phyloP scores from a whole-genome alignment of 495 filamentous ascomycete species.

The Hypoxylon lienhwacheense region DNA sequence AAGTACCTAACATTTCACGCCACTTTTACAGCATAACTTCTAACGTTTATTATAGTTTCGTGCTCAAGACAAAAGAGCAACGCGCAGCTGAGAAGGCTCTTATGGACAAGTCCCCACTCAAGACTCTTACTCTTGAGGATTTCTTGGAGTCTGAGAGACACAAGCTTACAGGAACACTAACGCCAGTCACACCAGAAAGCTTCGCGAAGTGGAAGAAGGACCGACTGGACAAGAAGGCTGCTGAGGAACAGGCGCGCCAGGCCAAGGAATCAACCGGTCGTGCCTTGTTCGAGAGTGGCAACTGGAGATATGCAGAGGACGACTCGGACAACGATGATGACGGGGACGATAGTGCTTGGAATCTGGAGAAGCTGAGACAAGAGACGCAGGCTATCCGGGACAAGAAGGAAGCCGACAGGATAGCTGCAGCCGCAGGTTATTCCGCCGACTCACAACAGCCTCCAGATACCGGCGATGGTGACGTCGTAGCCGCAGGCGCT shows the following conservation, averaged over 20 bases:
- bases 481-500: slow-evolving; percentile 15
- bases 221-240: slow-evolving; percentile 91
- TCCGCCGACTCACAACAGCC: slow-evolving; percentile 18
- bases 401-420: slow-evolving; percentile 63
- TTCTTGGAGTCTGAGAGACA: slow-evolving; percentile 94
- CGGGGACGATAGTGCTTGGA: slow-evolving; percentile 67
- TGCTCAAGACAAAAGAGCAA: slow-evolving; percentile 97
- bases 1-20: slow-evolving; percentile 42
- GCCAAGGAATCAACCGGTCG: slow-evolving; percentile 95
- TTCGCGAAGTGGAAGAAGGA: slow-evolving; percentile 97
- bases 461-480: slow-evolving; percentile 26
- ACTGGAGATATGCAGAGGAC: slow-evolving; percentile 76
- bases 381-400: slow-evolving; percentile 69
- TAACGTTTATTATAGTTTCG: slow-evolving; percentile 62
- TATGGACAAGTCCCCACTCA: slow-evolving; percentile 92
- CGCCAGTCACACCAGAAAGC: slow-evolving; percentile 86
- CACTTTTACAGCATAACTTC: slow-evolving; percentile 15
- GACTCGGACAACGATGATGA: slow-evolving; percentile 61
- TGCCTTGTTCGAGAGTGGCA: slow-evolving; percentile 93
- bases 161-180: slow-evolving; percentile 86
- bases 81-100: slow-evolving; percentile 94
- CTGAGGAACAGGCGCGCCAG: slow-evolving; percentile 80
- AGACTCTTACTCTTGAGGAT: slow-evolving; percentile 94
- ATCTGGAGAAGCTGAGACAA: slow-evolving; percentile 71
- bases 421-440: slow-evolving; percentile 41